Evolutionary conservation across 345 rosid species (phyloP).

Genomic region (Brassica nigra): DNA sequence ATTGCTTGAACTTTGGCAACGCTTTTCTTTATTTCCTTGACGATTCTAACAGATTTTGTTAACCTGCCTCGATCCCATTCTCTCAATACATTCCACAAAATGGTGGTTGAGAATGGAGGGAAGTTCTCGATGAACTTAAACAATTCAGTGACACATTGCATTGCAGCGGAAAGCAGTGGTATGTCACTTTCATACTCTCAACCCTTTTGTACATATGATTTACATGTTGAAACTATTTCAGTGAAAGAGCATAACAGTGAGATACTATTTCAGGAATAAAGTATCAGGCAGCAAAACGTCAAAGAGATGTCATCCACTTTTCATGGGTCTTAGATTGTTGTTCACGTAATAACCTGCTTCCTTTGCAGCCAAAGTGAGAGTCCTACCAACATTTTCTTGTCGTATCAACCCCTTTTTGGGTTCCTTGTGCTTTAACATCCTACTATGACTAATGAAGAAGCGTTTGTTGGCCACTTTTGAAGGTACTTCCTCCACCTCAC

Average conservation of each 20-base stretch:
- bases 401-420: conserved; percentile 1
- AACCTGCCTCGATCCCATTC: conserved; percentile 66
- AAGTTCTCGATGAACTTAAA: conserved; percentile 92
- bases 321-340: conserved; percentile 92
- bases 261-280: conserved; percentile 65
- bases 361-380: conserved; percentile 82
- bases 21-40: conserved; percentile 47
- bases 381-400: conserved; percentile 20
- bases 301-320: conserved; percentile 75
- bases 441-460: neutral
- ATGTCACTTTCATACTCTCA: conserved; percentile 43
- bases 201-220: neutral
- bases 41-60: conserved; percentile 63
- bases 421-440: conserved; percentile 11
- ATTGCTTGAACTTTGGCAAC: neutral
- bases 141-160: conserved; percentile 80
- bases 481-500: conserved; percentile 90
- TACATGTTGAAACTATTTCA: neutral
- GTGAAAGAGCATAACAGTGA: conserved; percentile 12
- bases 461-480: conserved; percentile 19
- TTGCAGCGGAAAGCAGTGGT: conserved; percentile 95
- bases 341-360: conserved; percentile 71
- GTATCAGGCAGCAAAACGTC: conserved; percentile 84
- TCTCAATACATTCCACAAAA: conserved; percentile 76
- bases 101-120: conserved; percentile 94